Conservation (phyloP, 2,329 filamentous ascomycete species). For the Xylariaceae sp. region DNA sequence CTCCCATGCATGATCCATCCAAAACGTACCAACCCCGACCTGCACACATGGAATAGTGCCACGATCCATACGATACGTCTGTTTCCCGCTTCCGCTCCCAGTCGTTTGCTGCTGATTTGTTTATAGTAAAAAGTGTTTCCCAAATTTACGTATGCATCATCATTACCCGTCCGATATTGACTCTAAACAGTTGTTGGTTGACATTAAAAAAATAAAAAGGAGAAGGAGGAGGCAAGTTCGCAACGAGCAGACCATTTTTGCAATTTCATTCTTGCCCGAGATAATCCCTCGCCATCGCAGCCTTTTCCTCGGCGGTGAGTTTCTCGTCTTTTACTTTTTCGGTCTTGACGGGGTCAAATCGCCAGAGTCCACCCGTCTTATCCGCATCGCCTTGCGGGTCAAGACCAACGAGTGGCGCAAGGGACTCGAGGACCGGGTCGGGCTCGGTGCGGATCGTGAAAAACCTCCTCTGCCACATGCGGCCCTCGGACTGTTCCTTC, state of each 20-base stretch:
- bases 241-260: background rate
- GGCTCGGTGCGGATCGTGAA: constrained; percentile 54
- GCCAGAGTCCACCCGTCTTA: constrained; percentile 59
- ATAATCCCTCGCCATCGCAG: constrained; percentile 31
- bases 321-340: constrained; percentile 37
- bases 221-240: too few species aligned
- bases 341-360: constrained; percentile 47
- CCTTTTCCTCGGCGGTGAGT: constrained; percentile 36
- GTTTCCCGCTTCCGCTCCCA: too few species aligned
- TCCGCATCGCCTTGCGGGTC: constrained; percentile 51
- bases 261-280: constrained; percentile 29
- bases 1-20: too few species aligned
- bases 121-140: too few species aligned
- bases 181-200: too few species aligned
- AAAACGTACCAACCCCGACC: too few species aligned
- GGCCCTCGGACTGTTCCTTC: constrained; percentile 50
- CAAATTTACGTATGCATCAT: too few species aligned
- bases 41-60: too few species aligned
- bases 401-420: constrained; percentile 47
- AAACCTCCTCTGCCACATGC: constrained; percentile 78
- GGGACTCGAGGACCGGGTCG: constrained; percentile 42
- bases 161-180: too few species aligned
- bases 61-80: too few species aligned
- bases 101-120: too few species aligned
- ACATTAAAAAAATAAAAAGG: too few species aligned